Conservation (phyloP, 345 rosid species). For the Limnanthes douglasii region DNA sequence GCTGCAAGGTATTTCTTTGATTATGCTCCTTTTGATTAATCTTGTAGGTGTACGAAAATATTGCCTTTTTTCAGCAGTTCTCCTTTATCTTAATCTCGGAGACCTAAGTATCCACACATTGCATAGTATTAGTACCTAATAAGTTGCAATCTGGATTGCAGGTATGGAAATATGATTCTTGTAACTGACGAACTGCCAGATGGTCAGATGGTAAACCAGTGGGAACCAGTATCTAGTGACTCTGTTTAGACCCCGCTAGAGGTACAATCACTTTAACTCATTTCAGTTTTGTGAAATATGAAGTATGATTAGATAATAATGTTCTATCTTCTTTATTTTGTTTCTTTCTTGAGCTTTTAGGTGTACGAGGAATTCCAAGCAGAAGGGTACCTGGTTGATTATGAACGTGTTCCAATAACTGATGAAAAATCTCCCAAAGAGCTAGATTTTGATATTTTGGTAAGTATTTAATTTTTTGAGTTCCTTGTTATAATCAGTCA, state of each 20-base stretch:
- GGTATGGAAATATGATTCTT: slow-evolving; percentile 94
- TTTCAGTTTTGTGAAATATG: too few relatives aligned
- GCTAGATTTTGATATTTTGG: slow-evolving; percentile 76
- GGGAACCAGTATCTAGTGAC: slow-evolving; percentile 85
- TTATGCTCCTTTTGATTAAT: too few relatives aligned
- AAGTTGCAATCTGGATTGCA: slow-evolving; percentile 27
- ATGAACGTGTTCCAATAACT: slow-evolving; percentile 93
- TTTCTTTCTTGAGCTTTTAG: slow-evolving; percentile 19
- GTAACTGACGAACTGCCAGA: slow-evolving; percentile 98
- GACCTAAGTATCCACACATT: too few relatives aligned
- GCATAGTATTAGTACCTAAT: too few relatives aligned
- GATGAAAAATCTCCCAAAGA: slow-evolving; percentile 97
- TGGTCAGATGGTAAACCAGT: slow-evolving; percentile 98
- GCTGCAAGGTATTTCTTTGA: slow-evolving; percentile 49
- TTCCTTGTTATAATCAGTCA: too few relatives aligned
- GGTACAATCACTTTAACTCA: too few relatives aligned
- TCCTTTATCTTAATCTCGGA: too few relatives aligned
- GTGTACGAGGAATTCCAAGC: slow-evolving; percentile 75
- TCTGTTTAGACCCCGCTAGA: slow-evolving; percentile 86
- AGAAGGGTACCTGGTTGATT: slow-evolving; percentile 84
- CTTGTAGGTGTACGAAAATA: too few relatives aligned
- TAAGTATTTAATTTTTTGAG: too few relatives aligned
- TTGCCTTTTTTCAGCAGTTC: too few relatives aligned
- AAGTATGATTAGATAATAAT: too few relatives aligned
- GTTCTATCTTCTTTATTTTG: slow-evolving; percentile 2